phyloP scores from a whole-genome alignment of 805 yeast genomes.

The Yarrowia sp. region DNA sequence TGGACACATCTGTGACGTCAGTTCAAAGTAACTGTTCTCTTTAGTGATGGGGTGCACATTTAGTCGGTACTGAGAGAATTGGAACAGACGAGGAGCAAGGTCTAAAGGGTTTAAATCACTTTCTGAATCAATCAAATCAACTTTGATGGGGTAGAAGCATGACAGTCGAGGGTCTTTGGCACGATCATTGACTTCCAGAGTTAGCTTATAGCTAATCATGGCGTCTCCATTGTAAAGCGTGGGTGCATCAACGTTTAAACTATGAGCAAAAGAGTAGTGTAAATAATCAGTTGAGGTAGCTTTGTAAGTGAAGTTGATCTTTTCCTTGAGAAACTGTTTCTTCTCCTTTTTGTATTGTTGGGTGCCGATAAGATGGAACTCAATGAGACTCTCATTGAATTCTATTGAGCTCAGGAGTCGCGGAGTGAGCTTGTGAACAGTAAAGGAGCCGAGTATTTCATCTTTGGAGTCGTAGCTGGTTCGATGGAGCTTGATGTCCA shows the following conservation, averaged over 20 bases:
- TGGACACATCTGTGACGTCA: neutral
- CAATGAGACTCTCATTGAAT: slow-evolving; percentile 1
- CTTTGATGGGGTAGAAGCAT: neutral
- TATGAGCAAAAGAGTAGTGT: neutral
- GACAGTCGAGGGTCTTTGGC: slow-evolving; percentile 6
- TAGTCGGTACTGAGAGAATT: neutral
- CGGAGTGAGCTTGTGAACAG: neutral
- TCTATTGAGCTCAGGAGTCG: neutral
- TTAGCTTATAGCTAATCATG: neutral
- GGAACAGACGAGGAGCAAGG: neutral
- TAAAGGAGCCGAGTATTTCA: neutral
- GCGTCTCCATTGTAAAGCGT: slow-evolving; percentile 1
- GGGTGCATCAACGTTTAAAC: neutral
- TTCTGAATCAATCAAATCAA: neutral
- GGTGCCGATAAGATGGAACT: slow-evolving; percentile 11
- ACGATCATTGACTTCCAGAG: neutral
- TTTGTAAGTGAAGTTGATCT: neutral
- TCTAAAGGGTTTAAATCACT: neutral
- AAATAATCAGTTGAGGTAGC: neutral
- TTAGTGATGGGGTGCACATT: neutral
- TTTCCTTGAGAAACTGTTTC: neutral
- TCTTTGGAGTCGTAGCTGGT: neutral
- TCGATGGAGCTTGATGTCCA: neutral
- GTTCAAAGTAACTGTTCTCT: neutral
- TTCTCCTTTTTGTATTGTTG: slow-evolving; percentile 5